phyloP scores from a whole-genome alignment of 345 rosid genomes.

The Ceriops tagal region DNA sequence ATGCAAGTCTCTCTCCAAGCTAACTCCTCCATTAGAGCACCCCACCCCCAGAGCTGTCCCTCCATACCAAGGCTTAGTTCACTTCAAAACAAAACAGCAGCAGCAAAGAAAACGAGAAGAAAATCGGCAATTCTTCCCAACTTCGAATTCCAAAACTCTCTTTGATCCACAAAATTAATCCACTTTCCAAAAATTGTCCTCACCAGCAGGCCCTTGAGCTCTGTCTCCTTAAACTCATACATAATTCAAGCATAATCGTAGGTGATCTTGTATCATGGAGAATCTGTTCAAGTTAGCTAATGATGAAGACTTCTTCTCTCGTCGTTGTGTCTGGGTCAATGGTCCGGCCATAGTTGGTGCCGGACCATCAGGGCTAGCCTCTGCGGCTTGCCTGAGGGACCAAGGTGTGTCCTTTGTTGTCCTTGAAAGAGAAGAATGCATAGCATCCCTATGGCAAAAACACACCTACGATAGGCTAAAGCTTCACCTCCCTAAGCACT shows the following conservation, averaged over 20 bases:
- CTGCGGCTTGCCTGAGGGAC: constrained; percentile 42
- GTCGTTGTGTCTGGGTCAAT: constrained; percentile 37
- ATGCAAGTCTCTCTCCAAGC: neutral
- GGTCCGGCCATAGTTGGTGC: constrained; percentile 46
- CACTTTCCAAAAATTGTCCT: neutral
- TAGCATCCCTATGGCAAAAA: constrained; percentile 50
- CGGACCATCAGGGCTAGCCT: constrained; percentile 45
- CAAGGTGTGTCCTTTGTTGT: constrained; percentile 47
- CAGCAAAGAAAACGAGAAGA: neutral
- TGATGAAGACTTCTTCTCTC: constrained; percentile 26
- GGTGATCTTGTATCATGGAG: constrained; percentile 1
- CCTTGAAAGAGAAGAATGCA: constrained; percentile 48
- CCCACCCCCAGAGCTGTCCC: neutral
- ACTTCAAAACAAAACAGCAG: constrained; percentile 9
- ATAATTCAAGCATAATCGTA: neutral
- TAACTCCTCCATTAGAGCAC: constrained; percentile 5
- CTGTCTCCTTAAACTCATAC: neutral
- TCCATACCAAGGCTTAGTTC: constrained; percentile 11
- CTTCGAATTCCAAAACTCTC: neutral
- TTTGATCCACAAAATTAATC: neutral
- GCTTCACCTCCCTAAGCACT: constrained; percentile 53
- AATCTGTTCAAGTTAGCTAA: constrained; percentile 12
- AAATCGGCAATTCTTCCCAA: neutral
- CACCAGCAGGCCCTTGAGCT: neutral
- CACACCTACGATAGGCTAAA: constrained; percentile 47